Evolutionary conservation across 768 basidiomycete genomes (phyloP).

Genomic region (Pilatotrama ljubarskyi): DNA sequence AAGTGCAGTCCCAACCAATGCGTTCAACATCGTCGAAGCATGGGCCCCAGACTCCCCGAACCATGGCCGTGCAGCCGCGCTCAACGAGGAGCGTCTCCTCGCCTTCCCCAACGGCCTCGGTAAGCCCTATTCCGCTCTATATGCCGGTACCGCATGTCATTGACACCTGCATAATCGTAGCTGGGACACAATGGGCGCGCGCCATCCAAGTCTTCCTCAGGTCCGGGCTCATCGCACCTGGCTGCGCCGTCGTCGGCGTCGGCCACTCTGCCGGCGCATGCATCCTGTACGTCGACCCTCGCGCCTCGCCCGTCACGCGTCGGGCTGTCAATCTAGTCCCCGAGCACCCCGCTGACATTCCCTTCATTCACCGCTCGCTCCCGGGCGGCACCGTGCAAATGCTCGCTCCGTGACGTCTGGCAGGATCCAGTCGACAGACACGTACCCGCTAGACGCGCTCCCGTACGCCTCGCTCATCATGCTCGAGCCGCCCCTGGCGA

Average conservation of each 20-base stretch:
- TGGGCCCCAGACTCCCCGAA: slow-evolving; percentile 13
- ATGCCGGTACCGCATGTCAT: too few relatives aligned
- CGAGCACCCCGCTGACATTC: too few relatives aligned
- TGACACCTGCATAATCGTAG: background rate
- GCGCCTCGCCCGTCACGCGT: too few relatives aligned
- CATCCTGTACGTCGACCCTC: background rate
- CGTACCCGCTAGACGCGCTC: background rate
- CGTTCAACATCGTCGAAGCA: slow-evolving; percentile 1
- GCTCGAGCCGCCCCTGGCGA: slow-evolving; percentile 12
- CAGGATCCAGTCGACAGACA: background rate
- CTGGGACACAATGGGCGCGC: background rate
- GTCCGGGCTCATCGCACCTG: slow-evolving; percentile 1
- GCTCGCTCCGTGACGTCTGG: background rate
- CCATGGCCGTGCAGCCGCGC: slow-evolving; percentile 9
- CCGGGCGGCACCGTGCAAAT: too few relatives aligned
- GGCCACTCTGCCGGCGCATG: slow-evolving; percentile 3
- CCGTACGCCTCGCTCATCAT: slow-evolving; percentile 13
- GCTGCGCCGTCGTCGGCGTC: background rate
- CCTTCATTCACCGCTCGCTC: background rate
- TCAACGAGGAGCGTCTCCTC: slow-evolving; percentile 4
- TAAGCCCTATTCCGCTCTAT: background rate
- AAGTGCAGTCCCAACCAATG: background rate
- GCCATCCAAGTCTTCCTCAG: background rate
- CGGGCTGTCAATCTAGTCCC: background rate
- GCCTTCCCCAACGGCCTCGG: background rate